Conservation (phyloP, 1,284 basidiomycete species). For the Fomitiporia mediterranea region DNA sequence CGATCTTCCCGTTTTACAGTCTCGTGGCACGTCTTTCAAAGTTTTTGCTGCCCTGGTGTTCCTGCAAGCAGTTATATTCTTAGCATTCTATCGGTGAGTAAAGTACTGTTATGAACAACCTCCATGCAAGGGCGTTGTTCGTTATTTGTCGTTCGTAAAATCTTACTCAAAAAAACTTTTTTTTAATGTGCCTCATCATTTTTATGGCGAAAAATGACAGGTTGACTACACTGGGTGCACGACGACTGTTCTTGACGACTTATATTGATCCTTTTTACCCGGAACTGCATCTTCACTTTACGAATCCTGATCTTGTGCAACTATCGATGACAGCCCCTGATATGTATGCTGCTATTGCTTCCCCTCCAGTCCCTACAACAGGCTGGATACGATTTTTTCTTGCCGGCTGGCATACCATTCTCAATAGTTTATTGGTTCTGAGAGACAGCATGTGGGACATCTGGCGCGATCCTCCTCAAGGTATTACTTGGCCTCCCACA, state of each 20-base stretch:
- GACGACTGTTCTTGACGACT: constrained; percentile 46
- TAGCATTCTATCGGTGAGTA: constrained; percentile 17
- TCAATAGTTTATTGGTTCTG: constrained; percentile 7
- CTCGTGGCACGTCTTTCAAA: background rate
- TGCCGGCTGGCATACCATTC: constrained; percentile 4
- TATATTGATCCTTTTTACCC: constrained; percentile 74
- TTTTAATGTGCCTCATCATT: constrained; percentile 1
- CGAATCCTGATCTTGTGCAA: constrained; percentile 40
- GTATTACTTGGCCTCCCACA: constrained; percentile 18
- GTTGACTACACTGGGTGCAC: constrained; percentile 37
- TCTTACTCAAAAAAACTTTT: too few relatives aligned
- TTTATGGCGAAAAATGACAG: too few relatives aligned
- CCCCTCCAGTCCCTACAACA: background rate
- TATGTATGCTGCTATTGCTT: background rate
- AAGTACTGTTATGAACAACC: too few relatives aligned
- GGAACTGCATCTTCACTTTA: constrained; percentile 54
- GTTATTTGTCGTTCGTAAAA: background rate
- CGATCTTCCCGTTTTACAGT: background rate
- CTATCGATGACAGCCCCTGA: constrained; percentile 29
- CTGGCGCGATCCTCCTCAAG: constrained; percentile 17
- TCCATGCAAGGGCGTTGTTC: background rate
- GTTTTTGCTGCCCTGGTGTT: constrained; percentile 6
- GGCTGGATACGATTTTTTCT: constrained; percentile 6
- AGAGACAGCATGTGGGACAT: constrained; percentile 15
- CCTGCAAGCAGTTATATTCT: constrained; percentile 8